Conservation (phyloP, 2,329 filamentous ascomycete genomes). For the Monosporascus cannonballus region DNA sequence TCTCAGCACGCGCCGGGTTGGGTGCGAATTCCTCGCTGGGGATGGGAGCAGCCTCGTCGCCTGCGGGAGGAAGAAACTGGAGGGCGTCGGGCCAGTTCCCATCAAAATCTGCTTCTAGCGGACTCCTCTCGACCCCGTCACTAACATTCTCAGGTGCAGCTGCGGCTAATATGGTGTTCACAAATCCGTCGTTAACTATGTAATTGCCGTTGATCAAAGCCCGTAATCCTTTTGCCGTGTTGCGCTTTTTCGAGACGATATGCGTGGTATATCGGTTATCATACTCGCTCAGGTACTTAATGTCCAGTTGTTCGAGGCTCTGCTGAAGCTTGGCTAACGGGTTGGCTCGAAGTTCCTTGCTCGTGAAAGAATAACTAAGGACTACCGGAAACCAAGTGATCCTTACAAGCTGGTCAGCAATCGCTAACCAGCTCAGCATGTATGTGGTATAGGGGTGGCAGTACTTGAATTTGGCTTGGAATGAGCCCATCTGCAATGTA, state of each 20-base stretch:
- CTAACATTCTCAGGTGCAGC: slow-evolving; percentile 41
- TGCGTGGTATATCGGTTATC: slow-evolving; percentile 70
- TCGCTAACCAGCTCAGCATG: slow-evolving; percentile 1
- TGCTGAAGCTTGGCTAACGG: slow-evolving; percentile 56
- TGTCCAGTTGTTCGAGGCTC: slow-evolving; percentile 75
- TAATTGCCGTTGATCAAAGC: slow-evolving; percentile 75
- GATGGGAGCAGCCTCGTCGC: slow-evolving; percentile 67
- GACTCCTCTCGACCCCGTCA: slow-evolving; percentile 43
- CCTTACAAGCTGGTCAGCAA: slow-evolving; percentile 33
- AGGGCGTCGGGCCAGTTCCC: slow-evolving; percentile 70
- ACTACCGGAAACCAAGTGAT: slow-evolving; percentile 75
- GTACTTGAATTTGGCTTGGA: slow-evolving; percentile 50
- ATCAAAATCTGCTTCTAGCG: slow-evolving; percentile 75
- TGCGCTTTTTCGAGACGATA: slow-evolving; percentile 82
- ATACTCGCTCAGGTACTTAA: slow-evolving; percentile 77
- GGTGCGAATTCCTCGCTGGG: slow-evolving; percentile 67
- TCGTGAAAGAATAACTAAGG: slow-evolving; percentile 74
- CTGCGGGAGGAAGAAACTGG: slow-evolving; percentile 65
- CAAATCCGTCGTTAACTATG: slow-evolving; percentile 68
- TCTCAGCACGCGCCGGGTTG: slow-evolving; percentile 53
- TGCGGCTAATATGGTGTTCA: slow-evolving; percentile 64
- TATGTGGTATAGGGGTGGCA: not conserved
- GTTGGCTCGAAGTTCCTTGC: slow-evolving; percentile 62
- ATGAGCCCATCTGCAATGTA: slow-evolving; percentile 66
- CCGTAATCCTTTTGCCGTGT: slow-evolving; percentile 80